Evolutionary conservation across 176 grass and related monocot species (phyloP), one percentile per base, ranked within the genome.

Genomic region (Triticum aestivum): DNA sequence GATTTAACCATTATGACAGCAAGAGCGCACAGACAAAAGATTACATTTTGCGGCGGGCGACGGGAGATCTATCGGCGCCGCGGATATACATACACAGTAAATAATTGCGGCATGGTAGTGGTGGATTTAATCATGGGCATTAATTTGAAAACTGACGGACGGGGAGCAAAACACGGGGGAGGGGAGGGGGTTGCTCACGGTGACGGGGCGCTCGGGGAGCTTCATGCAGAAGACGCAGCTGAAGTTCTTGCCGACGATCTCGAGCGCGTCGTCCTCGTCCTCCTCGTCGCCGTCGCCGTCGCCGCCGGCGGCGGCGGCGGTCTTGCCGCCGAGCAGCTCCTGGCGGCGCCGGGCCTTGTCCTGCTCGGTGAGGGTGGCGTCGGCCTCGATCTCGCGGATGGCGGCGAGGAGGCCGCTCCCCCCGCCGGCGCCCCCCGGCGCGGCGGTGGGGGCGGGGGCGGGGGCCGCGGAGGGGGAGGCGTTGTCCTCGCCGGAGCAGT

Each of bases 141-240:
- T 54, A 0, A 18, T 54, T 54, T 6, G 51, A 54, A 54, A 54
- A 54, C 51, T 18, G 51, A 54, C 51, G 51, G 51, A 54, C 51
- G 51, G n/a, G 45, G 51, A 54, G 10, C 12, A 12, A 9, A 13
- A 6, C 11, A 21, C 6, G 14, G 34, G 34, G 1, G 8, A 9
- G 13, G 2, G 13, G 49, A 52, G 33, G 13, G 58, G 38, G 62
- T 6, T 24, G 9, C 90, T 92, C 65, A 98, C 93, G 6, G 96
- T 96, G 71, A 98, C 97, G 42, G 97, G 97, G 7, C 97, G 91
- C 1, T 98, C 94, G 1, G 94, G 97, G n/a, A 96, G 86, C 62
- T 98, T 91, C 87, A 98, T 91, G 80, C 97, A 98, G 81, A 98
- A 96, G 39, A 91, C 73, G 81, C 97, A 96, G 72, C 80, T 96